Percentiles rank a stretch among this genome's conserved stretches.
Conservation (phyloP, 2,329 filamentous ascomycete species). For the Alternaria alternata region DNA sequence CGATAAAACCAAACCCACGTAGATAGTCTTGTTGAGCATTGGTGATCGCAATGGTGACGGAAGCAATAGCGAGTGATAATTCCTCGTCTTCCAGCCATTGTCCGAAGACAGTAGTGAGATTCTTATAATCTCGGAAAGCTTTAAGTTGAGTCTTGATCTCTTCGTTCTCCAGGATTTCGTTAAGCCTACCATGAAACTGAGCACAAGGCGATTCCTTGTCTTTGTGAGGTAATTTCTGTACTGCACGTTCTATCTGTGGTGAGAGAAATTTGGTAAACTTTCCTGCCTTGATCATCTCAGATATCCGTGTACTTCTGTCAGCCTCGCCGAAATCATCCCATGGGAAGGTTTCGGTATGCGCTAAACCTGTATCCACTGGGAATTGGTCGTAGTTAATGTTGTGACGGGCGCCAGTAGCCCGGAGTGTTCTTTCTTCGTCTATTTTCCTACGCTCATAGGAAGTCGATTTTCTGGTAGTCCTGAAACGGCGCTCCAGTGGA, state of each 20-base stretch:
- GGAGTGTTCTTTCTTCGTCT: background rate
- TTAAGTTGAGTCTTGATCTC: background rate
- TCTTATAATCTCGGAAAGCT: background rate
- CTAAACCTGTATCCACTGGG: background rate
- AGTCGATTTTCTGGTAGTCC: no score
- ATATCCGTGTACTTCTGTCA: background rate
- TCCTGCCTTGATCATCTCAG: background rate
- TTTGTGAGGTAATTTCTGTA: background rate
- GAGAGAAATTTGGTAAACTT: background rate
- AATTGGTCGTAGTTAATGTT: background rate
- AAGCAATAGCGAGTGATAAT: background rate
- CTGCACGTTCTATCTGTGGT: background rate
- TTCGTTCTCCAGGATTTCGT: background rate
- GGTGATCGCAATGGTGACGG: background rate
- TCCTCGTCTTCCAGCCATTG: background rate
- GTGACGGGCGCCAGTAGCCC: background rate
- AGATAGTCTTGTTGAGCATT: background rate
- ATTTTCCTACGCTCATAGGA: background rate
- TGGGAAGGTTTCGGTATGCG: background rate
- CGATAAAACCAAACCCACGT: background rate
- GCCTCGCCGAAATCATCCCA: background rate
- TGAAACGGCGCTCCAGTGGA: conserved; percentile 1
- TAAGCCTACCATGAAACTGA: background rate
- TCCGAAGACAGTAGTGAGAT: background rate
- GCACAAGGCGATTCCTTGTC: background rate